Conservation (phyloP, 371 early-diverging fungal species). For the Apophysomyces trapeziformis region DNA sequence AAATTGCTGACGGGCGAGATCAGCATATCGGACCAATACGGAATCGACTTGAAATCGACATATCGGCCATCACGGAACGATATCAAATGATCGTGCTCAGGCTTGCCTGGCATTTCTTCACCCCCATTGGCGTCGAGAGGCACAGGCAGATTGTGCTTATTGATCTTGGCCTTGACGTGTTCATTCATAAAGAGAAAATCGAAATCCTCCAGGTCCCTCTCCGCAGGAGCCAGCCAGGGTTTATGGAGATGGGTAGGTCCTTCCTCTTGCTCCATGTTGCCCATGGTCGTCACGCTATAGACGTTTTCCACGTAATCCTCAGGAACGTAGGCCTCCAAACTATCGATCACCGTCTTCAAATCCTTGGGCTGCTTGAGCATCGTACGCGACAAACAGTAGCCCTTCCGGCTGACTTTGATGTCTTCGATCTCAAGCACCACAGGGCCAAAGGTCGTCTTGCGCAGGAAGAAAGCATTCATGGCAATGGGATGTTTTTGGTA, state of each 20-base stretch:
- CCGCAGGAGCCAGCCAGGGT: constrained; percentile 23
- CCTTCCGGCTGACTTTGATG: constrained; percentile 43
- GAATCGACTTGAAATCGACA: constrained; percentile 47
- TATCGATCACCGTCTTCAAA: constrained; percentile 9
- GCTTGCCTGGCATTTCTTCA: constrained; percentile 23
- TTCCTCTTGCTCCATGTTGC: constrained; percentile 44
- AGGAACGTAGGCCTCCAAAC: constrained; percentile 24
- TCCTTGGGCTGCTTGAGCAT: constrained; percentile 39
- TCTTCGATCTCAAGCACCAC: constrained; percentile 40
- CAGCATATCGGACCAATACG: constrained; percentile 53
- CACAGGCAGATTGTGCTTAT: background rate
- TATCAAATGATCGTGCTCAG: constrained; percentile 40
- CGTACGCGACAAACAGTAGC: constrained; percentile 42
- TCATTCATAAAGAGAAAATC: constrained; percentile 38
- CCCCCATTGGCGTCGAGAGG: background rate
- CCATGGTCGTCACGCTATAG: constrained; percentile 45
- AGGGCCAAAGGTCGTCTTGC: constrained; percentile 36
- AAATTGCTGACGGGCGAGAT: constrained; percentile 39
- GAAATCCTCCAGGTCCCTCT: constrained; percentile 27
- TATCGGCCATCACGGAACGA: constrained; percentile 38
- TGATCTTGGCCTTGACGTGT: constrained; percentile 11
- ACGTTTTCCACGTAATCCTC: constrained; percentile 35
- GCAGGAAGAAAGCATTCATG: constrained; percentile 46
- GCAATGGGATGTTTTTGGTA: constrained; percentile 47
- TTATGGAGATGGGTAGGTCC: constrained; percentile 34